Evolutionary conservation across 2,329 filamentous ascomycete species (phyloP).

Genomic region (Botrytis porri): DNA sequence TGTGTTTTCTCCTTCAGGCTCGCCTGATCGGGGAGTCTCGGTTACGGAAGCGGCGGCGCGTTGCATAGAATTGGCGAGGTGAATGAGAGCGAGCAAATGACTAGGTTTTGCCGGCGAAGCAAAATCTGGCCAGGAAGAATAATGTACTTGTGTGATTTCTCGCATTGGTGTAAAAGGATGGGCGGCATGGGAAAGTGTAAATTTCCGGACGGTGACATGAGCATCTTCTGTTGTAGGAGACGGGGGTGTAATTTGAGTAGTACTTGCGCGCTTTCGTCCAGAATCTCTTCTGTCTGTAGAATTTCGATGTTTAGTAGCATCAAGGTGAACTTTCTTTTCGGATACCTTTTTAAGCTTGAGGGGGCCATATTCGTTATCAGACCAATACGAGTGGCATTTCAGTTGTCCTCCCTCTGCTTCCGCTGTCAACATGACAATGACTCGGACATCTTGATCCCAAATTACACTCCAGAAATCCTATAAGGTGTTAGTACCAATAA

Average conservation of each 20-base stretch:
- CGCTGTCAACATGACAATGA: constrained; percentile 95
- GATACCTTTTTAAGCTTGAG: constrained; percentile 74
- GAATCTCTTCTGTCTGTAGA: constrained; percentile 40
- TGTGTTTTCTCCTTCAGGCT: constrained; percentile 53
- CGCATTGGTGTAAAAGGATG: constrained; percentile 83
- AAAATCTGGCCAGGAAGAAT: constrained; percentile 96
- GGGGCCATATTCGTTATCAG: constrained; percentile 70
- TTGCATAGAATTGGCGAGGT: constrained; percentile 76
- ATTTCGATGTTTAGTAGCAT: constrained; percentile 51
- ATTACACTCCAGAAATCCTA: constrained; percentile 97
- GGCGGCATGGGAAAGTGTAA: constrained; percentile 72
- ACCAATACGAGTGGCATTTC: constrained; percentile 96
- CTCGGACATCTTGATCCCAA: constrained; percentile 93
- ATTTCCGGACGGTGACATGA: constrained; percentile 80
- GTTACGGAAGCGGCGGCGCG: constrained; percentile 43
- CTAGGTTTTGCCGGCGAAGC: constrained; percentile 85
- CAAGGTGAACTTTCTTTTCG: constrained; percentile 77
- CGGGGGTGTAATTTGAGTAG: constrained; percentile 43
- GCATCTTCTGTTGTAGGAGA: constrained; percentile 55
- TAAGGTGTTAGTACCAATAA: constrained; percentile 18
- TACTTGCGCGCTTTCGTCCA: constrained; percentile 53
- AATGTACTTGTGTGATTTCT: constrained; percentile 92
- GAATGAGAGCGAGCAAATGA: constrained; percentile 84
- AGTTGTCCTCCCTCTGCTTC: constrained; percentile 90
- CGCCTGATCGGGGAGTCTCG: constrained; percentile 46